Base-by-base conservation (phyloP, 148 eudicot genomes). In the Fagopyrum homotropicum region DNA sequence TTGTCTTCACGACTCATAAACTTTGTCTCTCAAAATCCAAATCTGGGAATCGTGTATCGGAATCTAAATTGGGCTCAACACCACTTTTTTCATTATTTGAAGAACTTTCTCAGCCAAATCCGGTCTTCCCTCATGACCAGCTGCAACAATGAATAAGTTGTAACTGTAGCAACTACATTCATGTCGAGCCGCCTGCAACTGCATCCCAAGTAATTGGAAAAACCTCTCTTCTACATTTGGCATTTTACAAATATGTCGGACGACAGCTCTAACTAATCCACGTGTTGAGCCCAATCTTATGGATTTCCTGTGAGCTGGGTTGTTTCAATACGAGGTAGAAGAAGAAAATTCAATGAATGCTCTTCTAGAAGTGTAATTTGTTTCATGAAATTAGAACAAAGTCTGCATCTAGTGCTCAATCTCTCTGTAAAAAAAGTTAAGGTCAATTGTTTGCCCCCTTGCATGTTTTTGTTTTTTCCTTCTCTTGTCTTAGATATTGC, bases 91-190 rank as follows among this genome's bases (percentile, higher is more conserved):
- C 89, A 92, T 91, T 82, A 85, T 83, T 70, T 85, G 85, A 72
- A 73, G 89, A 47, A 92, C 86, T 80, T 80, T 75, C 73, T 75
- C 84, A 5, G 91, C 96, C 77, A 91, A 79, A 40, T 94, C 93
- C 29, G 92, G 84, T 78, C 77, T 89, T 50, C 66, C 30, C n/a
- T 86, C 91, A 79, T 78, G 85, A 56, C 89, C 93, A 63, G 92
- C 98, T 68, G 91, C 97, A 79, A 80, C 89, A 44, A 94, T 90
- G 83, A 91, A 90, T 81, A 71, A 79, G 73, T 82, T 84, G 82
- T 78, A 92, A 79, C 77, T 56, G 35, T 19, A 26, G 76, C 45
- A 40, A 40, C 52, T n/a, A 4, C 81, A 76, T 43, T 84, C 80
- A 71, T 12, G 55, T 8, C 80, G 83, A 78, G 90, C 79, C 55